phyloP scores from a whole-genome alignment of 345 rosid genomes.

The Geranium brycei region DNA sequence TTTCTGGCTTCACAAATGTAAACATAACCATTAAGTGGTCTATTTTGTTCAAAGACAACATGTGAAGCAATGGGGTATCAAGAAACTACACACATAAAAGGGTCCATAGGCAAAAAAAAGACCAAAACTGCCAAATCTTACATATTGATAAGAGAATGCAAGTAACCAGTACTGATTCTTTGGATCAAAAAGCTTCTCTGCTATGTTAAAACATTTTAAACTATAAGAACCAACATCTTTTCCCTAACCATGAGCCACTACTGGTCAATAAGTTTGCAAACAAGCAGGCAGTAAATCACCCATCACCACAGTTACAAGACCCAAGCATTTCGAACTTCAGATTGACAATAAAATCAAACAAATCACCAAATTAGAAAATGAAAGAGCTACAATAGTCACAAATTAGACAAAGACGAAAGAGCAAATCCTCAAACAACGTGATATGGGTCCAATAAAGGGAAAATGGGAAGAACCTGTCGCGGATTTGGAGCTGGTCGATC shows the following conservation, averaged over 20 bases:
- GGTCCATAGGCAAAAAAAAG: too few relatives aligned
- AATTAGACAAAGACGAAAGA: not conserved
- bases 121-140: too few relatives aligned
- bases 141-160: not conserved
- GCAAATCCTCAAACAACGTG: not conserved
- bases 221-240: not conserved
- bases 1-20: constrained; percentile 34
- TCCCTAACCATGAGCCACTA: not conserved
- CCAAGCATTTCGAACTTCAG: not conserved
- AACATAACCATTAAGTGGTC: not conserved
- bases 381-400: not conserved
- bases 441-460: not conserved
- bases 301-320: not conserved
- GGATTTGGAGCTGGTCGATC: constrained; percentile 87
- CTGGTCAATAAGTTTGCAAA: not conserved
- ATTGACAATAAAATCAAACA: not conserved
- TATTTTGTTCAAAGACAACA: not conserved
- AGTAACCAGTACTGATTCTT: not conserved
- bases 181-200: too few relatives aligned
- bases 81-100: too few relatives aligned
- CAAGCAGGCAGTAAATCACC: not conserved
- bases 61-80: not conserved
- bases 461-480: constrained; percentile 46
- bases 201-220: too few relatives aligned
- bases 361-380: not conserved